Base-by-base conservation (phyloP, 371 early-diverging fungal species). In the Haplosporangium sp. region DNA sequence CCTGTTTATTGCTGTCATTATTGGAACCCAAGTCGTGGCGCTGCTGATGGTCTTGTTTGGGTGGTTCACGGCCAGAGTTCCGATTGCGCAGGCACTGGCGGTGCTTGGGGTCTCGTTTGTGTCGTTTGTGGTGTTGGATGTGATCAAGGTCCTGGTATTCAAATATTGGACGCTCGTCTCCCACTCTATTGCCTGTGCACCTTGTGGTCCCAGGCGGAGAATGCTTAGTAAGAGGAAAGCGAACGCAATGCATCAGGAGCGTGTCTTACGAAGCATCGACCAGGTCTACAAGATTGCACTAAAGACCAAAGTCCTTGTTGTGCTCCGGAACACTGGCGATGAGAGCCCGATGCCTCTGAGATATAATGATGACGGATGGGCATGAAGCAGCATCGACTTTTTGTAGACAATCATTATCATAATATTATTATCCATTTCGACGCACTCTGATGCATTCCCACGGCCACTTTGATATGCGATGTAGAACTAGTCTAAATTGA, bases 11-110 rank as follows among this genome's bases (percentile, higher is more conserved):
- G 71, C 84, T 9, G 94, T 92, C 67, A 93, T 96, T 56, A 82
- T 92, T 48, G 96, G 93, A 20, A 95, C 95, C 18, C 96, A 96
- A 80, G 87, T 95, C 43, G 84, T 96, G 61, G 96, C 96, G 60
- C 86, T 94, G 82, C 85, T 95, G 83, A 93, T 96, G 83, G 91
- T 94, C 51, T 86, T 94, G 53, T 92, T 90, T 82, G 96, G 96
- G 59, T 86, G 72, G 84, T 82, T 79, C 73, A 89, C 82, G 65
- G 85, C 80, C 84, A 90, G 55, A 79, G 80, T 68, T 74, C 83
- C 63, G 83, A 87, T 65, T 9, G 16, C 14, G 0, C 69, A 79
- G 89, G 92, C 92, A 23, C 63, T 89, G 8, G 81, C 86, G 13
- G 86, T 93, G 16, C 84, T 92, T 63, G 89, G 81, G 48, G 68